phyloP scores from a whole-genome alignment of 2,329 filamentous ascomycete species.

The Ascocoryne sarcoides region DNA sequence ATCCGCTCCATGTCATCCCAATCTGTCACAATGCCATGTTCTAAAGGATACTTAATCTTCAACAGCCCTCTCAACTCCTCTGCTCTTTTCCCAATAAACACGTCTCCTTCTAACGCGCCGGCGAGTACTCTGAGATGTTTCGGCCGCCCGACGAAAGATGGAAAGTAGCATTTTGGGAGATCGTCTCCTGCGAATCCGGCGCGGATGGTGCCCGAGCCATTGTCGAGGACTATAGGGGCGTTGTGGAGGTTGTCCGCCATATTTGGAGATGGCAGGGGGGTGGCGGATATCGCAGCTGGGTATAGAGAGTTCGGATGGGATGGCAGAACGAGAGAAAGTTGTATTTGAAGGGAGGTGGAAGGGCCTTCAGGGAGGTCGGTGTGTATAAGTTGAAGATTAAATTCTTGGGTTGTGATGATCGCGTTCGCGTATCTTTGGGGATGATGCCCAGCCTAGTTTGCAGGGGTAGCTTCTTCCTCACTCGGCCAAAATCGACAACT shows the following conservation, averaged over 20 bases:
- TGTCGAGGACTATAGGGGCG: constrained; percentile 96
- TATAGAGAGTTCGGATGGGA: no score
- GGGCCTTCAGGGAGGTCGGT: no score
- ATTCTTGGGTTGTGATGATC: no score
- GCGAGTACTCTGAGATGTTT: constrained; percentile 93
- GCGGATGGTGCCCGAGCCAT: constrained; percentile 94
- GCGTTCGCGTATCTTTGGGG: no score
- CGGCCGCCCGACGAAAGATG: constrained; percentile 90
- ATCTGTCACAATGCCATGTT: constrained; percentile 97
- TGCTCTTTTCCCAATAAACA: constrained; percentile 86
- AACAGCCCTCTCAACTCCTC: constrained; percentile 86
- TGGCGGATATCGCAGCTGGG: no score
- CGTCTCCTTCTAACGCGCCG: constrained; percentile 91
- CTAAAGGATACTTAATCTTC: constrained; percentile 91
- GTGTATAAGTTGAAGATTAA: no score
- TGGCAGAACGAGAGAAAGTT: no score
- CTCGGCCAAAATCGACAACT: no score
- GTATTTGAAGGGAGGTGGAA: no score
- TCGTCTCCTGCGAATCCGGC: constrained; percentile 96
- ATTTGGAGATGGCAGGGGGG: neutral
- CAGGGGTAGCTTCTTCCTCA: no score
- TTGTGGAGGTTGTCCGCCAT: constrained; percentile 79
- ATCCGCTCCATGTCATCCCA: constrained; percentile 99
- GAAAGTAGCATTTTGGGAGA: constrained; percentile 92
- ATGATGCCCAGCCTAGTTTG: no score